A percentile compares a stretch with the other conserved stretches of the same genome.
Conservation (phyloP, 2,329 filamentous ascomycete genomes). For the Knoxdaviesia proteae region DNA sequence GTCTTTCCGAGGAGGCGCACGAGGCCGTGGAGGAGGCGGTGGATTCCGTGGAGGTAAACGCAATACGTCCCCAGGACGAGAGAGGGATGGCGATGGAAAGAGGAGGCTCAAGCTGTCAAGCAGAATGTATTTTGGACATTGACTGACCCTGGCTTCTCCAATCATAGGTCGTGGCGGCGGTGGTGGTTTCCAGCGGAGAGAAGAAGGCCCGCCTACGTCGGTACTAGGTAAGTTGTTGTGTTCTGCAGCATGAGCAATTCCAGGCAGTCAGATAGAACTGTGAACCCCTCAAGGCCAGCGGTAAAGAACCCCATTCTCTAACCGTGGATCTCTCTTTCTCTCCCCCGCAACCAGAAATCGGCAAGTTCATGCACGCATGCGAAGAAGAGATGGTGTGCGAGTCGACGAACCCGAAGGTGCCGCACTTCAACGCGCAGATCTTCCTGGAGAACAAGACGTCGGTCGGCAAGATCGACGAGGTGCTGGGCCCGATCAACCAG, state of each 20-base stretch:
- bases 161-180: constrained; percentile 9
- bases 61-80: background rate
- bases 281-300: too few relatives aligned
- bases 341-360: constrained; percentile 46
- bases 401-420: constrained; percentile 84
- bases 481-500: constrained; percentile 92
- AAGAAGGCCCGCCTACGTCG: constrained; percentile 17
- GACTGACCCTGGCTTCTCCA: too few relatives aligned
- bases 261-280: too few relatives aligned
- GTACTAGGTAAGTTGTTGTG: constrained; percentile 13
- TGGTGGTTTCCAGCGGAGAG: constrained; percentile 18
- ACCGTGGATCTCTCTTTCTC: constrained; percentile 1
- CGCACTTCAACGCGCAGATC: constrained; percentile 97
- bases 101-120: too few relatives aligned
- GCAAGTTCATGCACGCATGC: constrained; percentile 78
- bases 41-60: constrained; percentile 12
- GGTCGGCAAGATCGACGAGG: constrained; percentile 94
- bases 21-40: constrained; percentile 13
- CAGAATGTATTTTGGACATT: too few relatives aligned
- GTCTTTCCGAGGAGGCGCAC: constrained; percentile 18
- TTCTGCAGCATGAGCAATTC: too few relatives aligned
- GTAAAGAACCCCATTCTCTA: background rate
- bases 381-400: constrained; percentile 98
- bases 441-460: constrained; percentile 97
- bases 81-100: constrained; percentile 5